Evolutionary conservation across 306 rosid genomes (phyloP), one percentile per base, ranked within the genome.

Genomic region (Cucumis cinereus): DNA sequence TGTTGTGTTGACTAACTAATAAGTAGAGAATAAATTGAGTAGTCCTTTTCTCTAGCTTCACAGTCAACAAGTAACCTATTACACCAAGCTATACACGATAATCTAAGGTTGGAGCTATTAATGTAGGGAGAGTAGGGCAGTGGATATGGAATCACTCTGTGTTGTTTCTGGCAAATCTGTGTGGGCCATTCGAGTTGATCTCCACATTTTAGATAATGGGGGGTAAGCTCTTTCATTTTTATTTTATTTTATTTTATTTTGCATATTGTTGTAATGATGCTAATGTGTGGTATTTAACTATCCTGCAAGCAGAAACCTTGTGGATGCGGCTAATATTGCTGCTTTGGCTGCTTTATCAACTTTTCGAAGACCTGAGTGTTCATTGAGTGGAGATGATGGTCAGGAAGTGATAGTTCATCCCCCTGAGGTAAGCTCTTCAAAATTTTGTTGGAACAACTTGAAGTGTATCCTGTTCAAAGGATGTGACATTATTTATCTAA

Each of bases 271-370:
- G 22, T 14, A 6, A 12, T 20, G 26, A 26, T 35, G 16, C 23
- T 52, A 35, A 45, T 72, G 8, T 22, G 66, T 20, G 33, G 40
- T 78, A 15, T 57, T 19, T 66, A 40, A 30, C n/a, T 26, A 35
- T 43, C 40, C 56, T 79, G 73, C 72, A 24, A 78, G 74, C 80
- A 89, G 96, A 20, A 93, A 93, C 78, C 97, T 93, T 60, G 91
- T 91, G 43, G 98, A 93, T 83, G 97, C 93, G 69, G 91, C 98
- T 15, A 93, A 93, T 81, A 80, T 91, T 73, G 92, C 96, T 81
- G 98, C 97, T 36, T 82, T 93, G 84, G 88, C 92, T 77, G 88
- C 92, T 74, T 88, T 93, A 28, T 74, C 83, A 85, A 89, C 96
- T 10, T 94, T 94, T 40, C 87, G 96, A 75, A 86, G 96, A 62